Base-by-base conservation (phyloP, 2,329 filamentous ascomycete genomes). In the Bisporella sp. region DNA sequence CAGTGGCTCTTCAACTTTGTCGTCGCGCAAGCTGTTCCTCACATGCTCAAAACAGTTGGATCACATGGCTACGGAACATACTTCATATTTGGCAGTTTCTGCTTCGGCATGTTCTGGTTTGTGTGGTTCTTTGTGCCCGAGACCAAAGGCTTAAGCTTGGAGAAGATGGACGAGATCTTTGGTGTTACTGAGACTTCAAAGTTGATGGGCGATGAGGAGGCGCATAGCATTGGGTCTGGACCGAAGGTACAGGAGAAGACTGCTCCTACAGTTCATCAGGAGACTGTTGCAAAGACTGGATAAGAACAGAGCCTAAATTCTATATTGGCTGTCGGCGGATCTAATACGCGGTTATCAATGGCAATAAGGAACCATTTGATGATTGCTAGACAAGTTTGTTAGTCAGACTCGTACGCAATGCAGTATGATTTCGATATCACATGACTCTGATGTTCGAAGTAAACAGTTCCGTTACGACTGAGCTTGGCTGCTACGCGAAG, bases 1-100 rank as follows among this genome's bases (percentile, higher is more conserved):
- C 83, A 88, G 60, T 87, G 84, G 84, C 66, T 88, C 4, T 87
- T 88, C 66, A 88, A 89, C 63, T 85, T 88, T 54, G 77, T 87
- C 7, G 81, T 88, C 50, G 44, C 44, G 7, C 44, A 46, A 21
- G 44, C 44, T 2, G 44, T 46, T n/a, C 44, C 35, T 31, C 8
- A 46, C n/a, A 50, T 47, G 54, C 72, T 87, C 60, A 73, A 72
- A 68, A 77, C 69, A 12, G 72, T 75, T 60, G 71, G 71, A 21
- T 55, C 63, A 29, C 64, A 64, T 29, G 70, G 71, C 5, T 73
- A 71, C 48, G 81, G 79, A 32, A 82, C 82, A 31, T 88, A 85
- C 67, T 76, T 88, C 63, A 80, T 86, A 59, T 88, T 85, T 64
- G 77, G 81, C 8, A 75, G 67, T 48, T 87, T 87, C 66, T 83